Conservation (phyloP, 257 asterid species). For the Leptodermis oblonga region DNA sequence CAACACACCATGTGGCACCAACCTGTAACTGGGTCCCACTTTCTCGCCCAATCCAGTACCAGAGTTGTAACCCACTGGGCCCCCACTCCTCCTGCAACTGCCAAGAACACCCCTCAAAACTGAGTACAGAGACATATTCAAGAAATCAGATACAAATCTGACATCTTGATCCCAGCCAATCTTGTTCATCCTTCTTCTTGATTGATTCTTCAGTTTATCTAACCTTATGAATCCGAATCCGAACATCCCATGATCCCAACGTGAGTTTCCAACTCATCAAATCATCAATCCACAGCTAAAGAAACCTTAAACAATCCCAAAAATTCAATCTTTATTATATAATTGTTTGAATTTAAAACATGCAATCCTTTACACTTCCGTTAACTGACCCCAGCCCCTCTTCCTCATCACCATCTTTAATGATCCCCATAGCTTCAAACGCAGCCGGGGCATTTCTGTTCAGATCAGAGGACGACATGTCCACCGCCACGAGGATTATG, state of each 20-base stretch:
- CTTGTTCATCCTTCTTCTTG: too few species aligned
- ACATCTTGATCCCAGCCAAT: too few species aligned
- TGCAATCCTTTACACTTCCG: constrained; percentile 51
- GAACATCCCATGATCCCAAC: constrained; percentile 16
- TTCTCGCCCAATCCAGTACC: constrained; percentile 4
- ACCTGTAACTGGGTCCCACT: background rate
- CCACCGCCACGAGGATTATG: constrained; percentile 33
- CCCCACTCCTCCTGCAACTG: background rate
- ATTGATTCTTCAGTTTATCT: too few species aligned
- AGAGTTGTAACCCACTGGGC: background rate
- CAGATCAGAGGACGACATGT: constrained; percentile 49
- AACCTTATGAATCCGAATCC: background rate
- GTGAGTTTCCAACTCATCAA: too few species aligned
- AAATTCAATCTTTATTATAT: background rate
- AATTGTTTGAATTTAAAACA: too few species aligned
- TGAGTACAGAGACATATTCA: too few species aligned
- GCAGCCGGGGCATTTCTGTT: constrained; percentile 37
- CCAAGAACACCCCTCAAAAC: too few species aligned
- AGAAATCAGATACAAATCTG: too few species aligned
- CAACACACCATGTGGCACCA: background rate
- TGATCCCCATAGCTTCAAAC: too few species aligned
- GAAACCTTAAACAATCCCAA: constrained; percentile 3
- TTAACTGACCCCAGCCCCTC: constrained; percentile 36
- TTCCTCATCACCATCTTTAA: too few species aligned
- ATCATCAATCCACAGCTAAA: too few species aligned